phyloP scores from a whole-genome alignment of 139 green algal species.

The Chlamydomonas sp. region DNA sequence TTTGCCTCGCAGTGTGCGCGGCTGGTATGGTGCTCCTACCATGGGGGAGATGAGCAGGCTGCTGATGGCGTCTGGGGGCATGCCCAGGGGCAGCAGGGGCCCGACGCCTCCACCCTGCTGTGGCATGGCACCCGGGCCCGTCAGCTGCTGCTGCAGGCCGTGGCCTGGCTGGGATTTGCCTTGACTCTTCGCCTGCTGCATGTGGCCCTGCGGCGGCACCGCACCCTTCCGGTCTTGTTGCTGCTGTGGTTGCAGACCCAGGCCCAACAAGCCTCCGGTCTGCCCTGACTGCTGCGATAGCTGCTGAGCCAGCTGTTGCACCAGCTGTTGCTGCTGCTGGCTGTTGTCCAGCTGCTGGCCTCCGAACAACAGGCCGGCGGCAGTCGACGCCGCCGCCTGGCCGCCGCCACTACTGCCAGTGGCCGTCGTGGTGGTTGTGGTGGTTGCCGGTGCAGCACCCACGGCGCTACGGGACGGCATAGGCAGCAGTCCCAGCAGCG shows the following conservation, averaged over 20 bases:
- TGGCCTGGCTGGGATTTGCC: too few relatives aligned
- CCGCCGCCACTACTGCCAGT: background rate
- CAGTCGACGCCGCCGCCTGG: background rate
- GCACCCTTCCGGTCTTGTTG: too few relatives aligned
- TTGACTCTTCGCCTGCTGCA: too few relatives aligned
- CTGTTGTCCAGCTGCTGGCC: background rate
- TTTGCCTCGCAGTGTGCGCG: too few relatives aligned
- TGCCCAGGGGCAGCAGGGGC: background rate
- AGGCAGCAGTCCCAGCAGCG: background rate
- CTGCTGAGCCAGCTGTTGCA: background rate
- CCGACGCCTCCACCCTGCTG: background rate
- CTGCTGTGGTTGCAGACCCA: too few relatives aligned
- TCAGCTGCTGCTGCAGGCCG: background rate
- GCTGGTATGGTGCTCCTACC: background rate
- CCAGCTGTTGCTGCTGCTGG: constrained; percentile 26
- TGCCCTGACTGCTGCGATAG: too few relatives aligned
- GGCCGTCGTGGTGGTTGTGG: background rate
- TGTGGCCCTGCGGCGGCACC: too few relatives aligned
- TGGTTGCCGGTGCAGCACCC: background rate
- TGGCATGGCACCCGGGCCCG: background rate
- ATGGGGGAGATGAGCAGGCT: constrained; percentile 22
- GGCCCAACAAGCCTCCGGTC: too few relatives aligned
- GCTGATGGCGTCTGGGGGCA: background rate
- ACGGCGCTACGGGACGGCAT: too few relatives aligned
- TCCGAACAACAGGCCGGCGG: too few relatives aligned